Base-by-base conservation (phyloP, 1,284 basidiomycete species). In the Somion occarium region DNA sequence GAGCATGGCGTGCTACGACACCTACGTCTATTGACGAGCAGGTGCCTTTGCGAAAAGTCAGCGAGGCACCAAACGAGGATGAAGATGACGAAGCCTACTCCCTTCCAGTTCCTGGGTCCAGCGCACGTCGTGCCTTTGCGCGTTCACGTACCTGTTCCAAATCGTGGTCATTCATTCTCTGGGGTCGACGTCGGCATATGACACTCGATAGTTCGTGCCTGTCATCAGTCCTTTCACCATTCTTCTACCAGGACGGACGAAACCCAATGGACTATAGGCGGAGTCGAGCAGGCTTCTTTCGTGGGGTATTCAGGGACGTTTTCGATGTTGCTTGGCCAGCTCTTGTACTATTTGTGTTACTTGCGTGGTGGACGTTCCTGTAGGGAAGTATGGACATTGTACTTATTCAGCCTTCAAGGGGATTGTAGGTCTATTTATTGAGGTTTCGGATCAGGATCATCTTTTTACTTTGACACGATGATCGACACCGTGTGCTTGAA, bases 241-340 rank as follows among this genome's bases (percentile, higher is more conserved):
- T 58, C 45, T 18, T 60, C 5, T 56, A 55, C 52, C 34, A 39
- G 15, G 19, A 38, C 20, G 45, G 23, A 18, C 26, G 34, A 9
- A 46, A 7, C 15, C 24, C 38, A 39, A 13, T 51, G 30, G 27
- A n/a, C 15, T 41, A 23, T 15, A 46, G 18, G 24, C 49, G 51
- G 38, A 51, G 53, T 51, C 51, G 57, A 37, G 54, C 38, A 38
- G 65, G 69, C 3, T 27, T 68, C 9, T 5, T 72, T 43, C 51
- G 60, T 9, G 72, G 70, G 15, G 64, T 66, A 15, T 3, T 61
- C 37, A 51, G 53, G 23, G 72, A 76, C 45, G 59, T 70, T 12
- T 49, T 60, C 19, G 57, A 53, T 2, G 67, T 72, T 18, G 70
- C 69, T 37, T 73, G 73, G 71, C 63, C 64, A 48, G 61, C 74